These are phyloP conservation scores for Kodamaea leandrae DNA, from an alignment of 805 yeast species.

Conservation along the genomic window DNA sequence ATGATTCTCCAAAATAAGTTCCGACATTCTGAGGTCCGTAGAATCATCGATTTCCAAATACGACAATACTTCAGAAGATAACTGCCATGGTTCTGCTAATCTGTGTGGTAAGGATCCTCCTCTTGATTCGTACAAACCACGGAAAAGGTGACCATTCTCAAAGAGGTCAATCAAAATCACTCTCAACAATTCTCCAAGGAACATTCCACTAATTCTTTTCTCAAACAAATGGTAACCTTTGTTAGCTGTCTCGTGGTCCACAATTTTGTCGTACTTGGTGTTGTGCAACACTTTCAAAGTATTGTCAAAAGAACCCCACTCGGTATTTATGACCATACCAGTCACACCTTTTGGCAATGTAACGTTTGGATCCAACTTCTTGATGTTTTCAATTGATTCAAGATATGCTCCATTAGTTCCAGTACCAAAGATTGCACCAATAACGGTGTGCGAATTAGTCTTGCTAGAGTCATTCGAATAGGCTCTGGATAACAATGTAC, in stretches of 20 bases:
- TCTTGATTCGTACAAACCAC: conserved; percentile 45
- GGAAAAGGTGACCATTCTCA: conserved; percentile 54
- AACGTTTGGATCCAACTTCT: conserved; percentile 46
- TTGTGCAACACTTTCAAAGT: conserved; percentile 69
- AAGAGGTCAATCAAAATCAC: conserved; percentile 68
- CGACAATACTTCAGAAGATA: conserved; percentile 82
- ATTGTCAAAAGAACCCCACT: conserved; percentile 98
- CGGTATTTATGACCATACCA: conserved; percentile 89
- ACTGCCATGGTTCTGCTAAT: conserved; percentile 70
- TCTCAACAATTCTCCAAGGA: conserved; percentile 85
- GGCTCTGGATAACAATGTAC: conserved; percentile 85
- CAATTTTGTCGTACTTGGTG: conserved; percentile 69
- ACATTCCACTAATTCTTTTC: conserved; percentile 90
- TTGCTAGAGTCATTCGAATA: conserved; percentile 64
- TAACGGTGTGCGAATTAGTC: conserved; percentile 68
- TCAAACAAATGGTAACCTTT: conserved; percentile 89
- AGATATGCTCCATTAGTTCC: conserved; percentile 96
- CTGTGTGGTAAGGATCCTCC: conserved; percentile 55
- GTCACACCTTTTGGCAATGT: conserved; percentile 43
- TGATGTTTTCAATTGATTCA: conserved; percentile 71
- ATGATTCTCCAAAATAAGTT: conserved; percentile 60
- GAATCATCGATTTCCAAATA: conserved; percentile 84
- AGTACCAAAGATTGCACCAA: conserved; percentile 94
- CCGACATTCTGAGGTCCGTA: conserved; percentile 66
- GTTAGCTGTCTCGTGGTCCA: conserved; percentile 75